phyloP scores from a whole-genome alignment of 352 stramenopile genomes.

The Phytophthora macrochlamydospora region DNA sequence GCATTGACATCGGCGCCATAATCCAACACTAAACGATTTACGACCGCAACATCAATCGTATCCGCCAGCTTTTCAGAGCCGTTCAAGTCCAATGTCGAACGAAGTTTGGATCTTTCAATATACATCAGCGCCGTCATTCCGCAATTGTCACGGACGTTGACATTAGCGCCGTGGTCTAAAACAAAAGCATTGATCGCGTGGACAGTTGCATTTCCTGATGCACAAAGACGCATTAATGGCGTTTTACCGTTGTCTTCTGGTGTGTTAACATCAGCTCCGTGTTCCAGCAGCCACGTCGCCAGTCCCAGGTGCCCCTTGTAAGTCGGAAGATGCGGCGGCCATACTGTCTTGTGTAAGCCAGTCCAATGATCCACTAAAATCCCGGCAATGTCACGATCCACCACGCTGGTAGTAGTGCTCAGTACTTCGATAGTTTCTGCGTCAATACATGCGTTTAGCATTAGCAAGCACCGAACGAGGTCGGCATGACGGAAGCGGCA shows the following conservation, averaged over 20 bases:
- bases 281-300: not conserved
- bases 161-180: not conserved
- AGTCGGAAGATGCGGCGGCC: no score
- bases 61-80: not conserved
- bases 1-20: not conserved
- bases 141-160: not conserved
- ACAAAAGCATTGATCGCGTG: not conserved
- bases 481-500: no score
- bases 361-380: no score
- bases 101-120: not conserved
- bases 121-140: not conserved
- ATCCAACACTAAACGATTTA: not conserved
- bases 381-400: no score
- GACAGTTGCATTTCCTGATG: not conserved
- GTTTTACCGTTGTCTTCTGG: not conserved
- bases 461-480: no score
- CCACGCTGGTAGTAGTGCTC: no score
- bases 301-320: not conserved
- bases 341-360: no score
- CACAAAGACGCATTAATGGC: not conserved
- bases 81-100: not conserved
- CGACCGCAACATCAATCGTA: not conserved
- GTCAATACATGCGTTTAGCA: no score
- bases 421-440: no score
- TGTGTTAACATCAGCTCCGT: not conserved